phyloP scores from a whole-genome alignment of 2,329 filamentous ascomycete genomes.

The Tricladium varicosporioides region DNA sequence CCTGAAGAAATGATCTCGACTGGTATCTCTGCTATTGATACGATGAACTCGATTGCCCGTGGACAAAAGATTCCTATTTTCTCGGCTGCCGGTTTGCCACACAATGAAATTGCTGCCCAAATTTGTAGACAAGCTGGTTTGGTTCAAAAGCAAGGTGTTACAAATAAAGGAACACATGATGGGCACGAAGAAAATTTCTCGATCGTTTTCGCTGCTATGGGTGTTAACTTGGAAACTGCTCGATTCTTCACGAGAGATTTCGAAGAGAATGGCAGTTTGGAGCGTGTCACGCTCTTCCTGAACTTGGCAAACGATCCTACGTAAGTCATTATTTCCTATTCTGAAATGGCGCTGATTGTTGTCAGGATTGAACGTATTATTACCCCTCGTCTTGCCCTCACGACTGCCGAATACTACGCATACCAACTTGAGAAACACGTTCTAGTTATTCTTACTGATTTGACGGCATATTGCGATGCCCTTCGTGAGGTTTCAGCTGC shows the following conservation, averaged over 20 bases:
- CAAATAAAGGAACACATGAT: conserved; percentile 94
- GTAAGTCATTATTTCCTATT: conserved; percentile 50
- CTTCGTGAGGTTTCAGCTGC: conserved; percentile 98
- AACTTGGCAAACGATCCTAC: conserved; percentile 99
- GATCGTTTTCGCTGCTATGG: conserved; percentile 99
- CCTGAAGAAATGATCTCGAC: conserved; percentile 99
- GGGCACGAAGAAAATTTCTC: conserved; percentile 99
- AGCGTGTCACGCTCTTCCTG: conserved; percentile 94
- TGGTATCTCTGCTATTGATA: conserved; percentile 98
- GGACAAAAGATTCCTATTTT: conserved; percentile 99
- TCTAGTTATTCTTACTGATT: conserved; percentile 94
- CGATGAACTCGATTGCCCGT: conserved; percentile 97
- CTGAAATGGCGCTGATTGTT: conserved; percentile 11
- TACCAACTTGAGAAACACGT: conserved; percentile 99
- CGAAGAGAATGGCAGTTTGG: conserved; percentile 98
- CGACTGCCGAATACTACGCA: conserved; percentile 98
- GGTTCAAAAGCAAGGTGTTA: conserved; percentile 71
- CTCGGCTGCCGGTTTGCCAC: conserved; percentile 94
- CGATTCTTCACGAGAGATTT: conserved; percentile 99
- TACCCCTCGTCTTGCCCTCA: conserved; percentile 94
- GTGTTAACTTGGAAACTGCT: conserved; percentile 98
- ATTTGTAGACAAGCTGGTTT: conserved; percentile 96
- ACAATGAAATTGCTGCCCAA: conserved; percentile 99
- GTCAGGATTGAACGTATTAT: conserved; percentile 97
- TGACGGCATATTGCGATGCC: conserved; percentile 97